These are phyloP conservation scores for Nicotiana attenuata DNA, from an alignment of 257 asterid species.

Conservation along the genomic window DNA sequence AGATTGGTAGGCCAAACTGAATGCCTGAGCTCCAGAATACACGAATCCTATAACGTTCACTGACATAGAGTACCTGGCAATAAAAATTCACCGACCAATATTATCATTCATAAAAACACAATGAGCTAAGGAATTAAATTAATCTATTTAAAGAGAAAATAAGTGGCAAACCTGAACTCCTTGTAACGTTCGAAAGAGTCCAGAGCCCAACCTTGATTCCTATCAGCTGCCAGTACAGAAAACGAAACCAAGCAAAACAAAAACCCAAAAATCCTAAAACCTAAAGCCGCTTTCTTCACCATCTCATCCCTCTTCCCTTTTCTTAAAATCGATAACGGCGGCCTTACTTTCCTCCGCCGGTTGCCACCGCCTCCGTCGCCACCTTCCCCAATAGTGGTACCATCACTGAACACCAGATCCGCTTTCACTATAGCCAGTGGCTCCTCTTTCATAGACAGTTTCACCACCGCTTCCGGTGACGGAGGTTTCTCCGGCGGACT, in stretches of 20 bases:
- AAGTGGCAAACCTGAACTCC: constrained; percentile 30
- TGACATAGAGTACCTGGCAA: constrained; percentile 63
- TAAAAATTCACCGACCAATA: constrained; percentile 16
- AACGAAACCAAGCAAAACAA: constrained; percentile 57
- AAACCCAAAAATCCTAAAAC: constrained; percentile 55
- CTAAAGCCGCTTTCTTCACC: constrained; percentile 49
- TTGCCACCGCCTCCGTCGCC: constrained; percentile 25
- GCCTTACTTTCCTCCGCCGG: constrained; percentile 27
- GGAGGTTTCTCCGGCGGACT: constrained; percentile 16
- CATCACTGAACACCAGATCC: constrained; percentile 13
- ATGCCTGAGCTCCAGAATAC: constrained; percentile 69
- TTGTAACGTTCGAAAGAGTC: constrained; percentile 57
- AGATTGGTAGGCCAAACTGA: constrained; percentile 40
- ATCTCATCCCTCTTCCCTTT: constrained; percentile 34
- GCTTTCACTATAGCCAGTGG: constrained; percentile 22
- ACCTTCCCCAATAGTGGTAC: constrained; percentile 15
- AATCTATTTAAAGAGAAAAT: not conserved
- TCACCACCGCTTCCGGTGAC: constrained; percentile 30
- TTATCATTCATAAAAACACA: not conserved
- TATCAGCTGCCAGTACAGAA: constrained; percentile 68
- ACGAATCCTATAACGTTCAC: constrained; percentile 65
- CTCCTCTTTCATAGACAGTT: constrained; percentile 17
- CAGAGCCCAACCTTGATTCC: constrained; percentile 63
- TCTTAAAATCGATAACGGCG: constrained; percentile 34
- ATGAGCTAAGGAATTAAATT: not conserved